Conservation (phyloP, 2,329 filamentous ascomycete species). For the Aspergillus novofumigatus region DNA sequence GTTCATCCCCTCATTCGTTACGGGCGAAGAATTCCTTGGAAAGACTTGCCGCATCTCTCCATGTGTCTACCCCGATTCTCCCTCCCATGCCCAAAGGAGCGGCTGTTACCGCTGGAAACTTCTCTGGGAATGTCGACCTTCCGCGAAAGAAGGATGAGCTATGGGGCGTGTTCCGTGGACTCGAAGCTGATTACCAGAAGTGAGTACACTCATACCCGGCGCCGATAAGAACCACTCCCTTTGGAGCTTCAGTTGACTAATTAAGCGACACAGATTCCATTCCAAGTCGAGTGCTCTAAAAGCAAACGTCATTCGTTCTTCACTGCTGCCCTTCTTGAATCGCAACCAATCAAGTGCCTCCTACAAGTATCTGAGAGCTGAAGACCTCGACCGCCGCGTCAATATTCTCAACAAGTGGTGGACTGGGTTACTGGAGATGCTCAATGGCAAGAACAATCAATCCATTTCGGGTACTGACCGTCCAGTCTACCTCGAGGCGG, state of each 20-base stretch:
- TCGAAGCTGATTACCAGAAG: constrained; percentile 67
- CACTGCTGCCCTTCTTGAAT: constrained; percentile 72
- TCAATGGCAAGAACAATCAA: constrained; percentile 70
- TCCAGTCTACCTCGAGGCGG: constrained; percentile 72
- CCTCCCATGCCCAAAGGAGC: constrained; percentile 45
- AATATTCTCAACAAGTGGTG: constrained; percentile 89
- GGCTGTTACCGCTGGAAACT: constrained; percentile 37
- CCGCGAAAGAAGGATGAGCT: constrained; percentile 65
- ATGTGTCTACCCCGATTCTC: constrained; percentile 44
- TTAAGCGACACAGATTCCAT: constrained; percentile 54
- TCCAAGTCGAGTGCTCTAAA: constrained; percentile 70
- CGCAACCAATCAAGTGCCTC: constrained; percentile 66
- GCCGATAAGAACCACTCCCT: background rate
- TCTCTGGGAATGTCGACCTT: constrained; percentile 27
- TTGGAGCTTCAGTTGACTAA: constrained; percentile 7
- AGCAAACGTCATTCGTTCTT: constrained; percentile 67
- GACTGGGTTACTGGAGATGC: constrained; percentile 74
- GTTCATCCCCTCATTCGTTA: constrained; percentile 39
- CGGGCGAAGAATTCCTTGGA: constrained; percentile 44
- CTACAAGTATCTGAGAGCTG: constrained; percentile 61
- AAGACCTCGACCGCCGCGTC: constrained; percentile 76
- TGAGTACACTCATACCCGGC: constrained; percentile 28
- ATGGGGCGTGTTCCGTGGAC: constrained; percentile 62
- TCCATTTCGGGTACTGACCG: constrained; percentile 80
- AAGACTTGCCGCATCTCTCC: constrained; percentile 39